These are phyloP conservation scores for Davidsoniella eucalypti DNA, from an alignment of 2,329 filamentous ascomycete species.

Conservation along the genomic window DNA sequence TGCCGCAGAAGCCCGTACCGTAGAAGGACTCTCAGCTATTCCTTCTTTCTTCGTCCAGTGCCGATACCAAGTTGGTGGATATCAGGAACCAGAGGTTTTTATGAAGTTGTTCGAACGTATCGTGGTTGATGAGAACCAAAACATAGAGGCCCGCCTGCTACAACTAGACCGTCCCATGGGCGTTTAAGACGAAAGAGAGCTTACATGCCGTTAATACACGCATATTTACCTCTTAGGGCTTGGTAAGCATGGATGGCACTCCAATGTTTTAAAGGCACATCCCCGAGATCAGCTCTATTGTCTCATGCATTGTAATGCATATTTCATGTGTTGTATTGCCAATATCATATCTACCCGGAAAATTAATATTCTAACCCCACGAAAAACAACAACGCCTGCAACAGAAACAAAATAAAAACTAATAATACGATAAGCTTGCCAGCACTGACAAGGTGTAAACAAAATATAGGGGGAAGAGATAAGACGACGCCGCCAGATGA, in stretches of 20 bases:
- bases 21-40: conserved; percentile 41
- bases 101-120: conserved; percentile 49
- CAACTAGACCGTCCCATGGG: not conserved
- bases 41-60: conserved; percentile 59
- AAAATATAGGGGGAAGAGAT: no score
- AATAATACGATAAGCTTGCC: not conserved
- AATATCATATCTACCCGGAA: no score
- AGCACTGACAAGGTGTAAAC: not conserved
- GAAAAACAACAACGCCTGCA: conserved; percentile 4
- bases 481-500: no score
- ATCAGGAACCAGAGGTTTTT: conserved; percentile 50
- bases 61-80: conserved; percentile 52
- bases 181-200: not conserved
- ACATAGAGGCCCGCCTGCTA: not conserved
- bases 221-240: no score
- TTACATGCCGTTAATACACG: not conserved
- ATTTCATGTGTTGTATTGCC: no score
- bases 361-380: not conserved
- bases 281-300: no score
- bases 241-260: no score
- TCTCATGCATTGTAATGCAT: no score
- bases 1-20: conserved; percentile 17
- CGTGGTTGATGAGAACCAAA: conserved; percentile 11
- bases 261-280: not conserved
- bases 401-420: conserved; percentile 7